Percentiles rank a stretch among this genome's conserved stretches.
Evolutionary conservation across 768 basidiomycete species (phyloP).

Genomic region (Phaffia australis): DNA sequence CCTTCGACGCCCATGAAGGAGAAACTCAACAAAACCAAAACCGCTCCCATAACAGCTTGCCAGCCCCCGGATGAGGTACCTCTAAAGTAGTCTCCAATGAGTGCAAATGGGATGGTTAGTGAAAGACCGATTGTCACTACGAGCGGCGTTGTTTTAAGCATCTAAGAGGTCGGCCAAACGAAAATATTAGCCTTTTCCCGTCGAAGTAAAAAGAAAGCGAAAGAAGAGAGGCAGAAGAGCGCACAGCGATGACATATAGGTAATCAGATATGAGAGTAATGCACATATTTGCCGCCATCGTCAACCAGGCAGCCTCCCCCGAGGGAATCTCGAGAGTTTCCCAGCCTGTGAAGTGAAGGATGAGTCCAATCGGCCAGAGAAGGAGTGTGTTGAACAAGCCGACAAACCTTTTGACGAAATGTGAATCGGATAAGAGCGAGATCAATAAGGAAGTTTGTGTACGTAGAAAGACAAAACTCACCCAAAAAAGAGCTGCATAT

Average conservation of each 20-base stretch:
- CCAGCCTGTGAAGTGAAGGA: conserved; percentile 60
- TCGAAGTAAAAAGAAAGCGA: too few relatives aligned
- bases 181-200: conserved; percentile 7
- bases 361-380: conserved; percentile 63
- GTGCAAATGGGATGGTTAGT: conserved; percentile 84
- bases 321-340: conserved; percentile 67
- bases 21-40: conserved; percentile 65
- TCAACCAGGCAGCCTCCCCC: conserved; percentile 42
- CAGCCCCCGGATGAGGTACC: conserved; percentile 46
- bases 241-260: conserved; percentile 35
- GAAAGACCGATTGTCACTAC: conserved; percentile 76
- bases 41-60: conserved; percentile 62
- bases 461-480: conserved; percentile 25
- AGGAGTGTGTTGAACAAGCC: conserved; percentile 61
- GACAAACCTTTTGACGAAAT: conserved; percentile 8
- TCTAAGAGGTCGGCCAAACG: conserved; percentile 34
- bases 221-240: background rate
- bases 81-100: conserved; percentile 65
- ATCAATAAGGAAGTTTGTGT: conserved; percentile 4
- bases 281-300: conserved; percentile 51
- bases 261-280: conserved; percentile 53
- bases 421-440: background rate
- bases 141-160: conserved; percentile 87
- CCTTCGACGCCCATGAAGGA: conserved; percentile 52
- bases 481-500: conserved; percentile 89